These are phyloP conservation scores for Sideroxylon spinosum DNA, from an alignment of 179 eudicot genomes.

Conservation along the genomic window DNA sequence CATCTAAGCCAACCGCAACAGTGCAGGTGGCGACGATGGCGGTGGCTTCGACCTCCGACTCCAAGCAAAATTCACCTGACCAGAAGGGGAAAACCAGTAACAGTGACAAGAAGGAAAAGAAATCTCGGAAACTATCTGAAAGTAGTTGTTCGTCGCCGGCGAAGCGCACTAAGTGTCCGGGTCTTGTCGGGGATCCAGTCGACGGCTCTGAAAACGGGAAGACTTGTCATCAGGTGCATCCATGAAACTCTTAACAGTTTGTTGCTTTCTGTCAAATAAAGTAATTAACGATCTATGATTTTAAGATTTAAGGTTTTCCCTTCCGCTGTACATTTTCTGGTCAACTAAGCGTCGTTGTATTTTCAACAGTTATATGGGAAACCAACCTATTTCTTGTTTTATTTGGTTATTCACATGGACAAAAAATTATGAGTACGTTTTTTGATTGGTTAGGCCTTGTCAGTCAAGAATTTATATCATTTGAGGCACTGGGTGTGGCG, in stretches of 20 bases:
- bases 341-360: neutral
- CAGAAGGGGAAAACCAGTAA: conserved; percentile 11
- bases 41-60: conserved; percentile 19
- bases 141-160: conserved; percentile 7
- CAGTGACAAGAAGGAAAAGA: neutral
- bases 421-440: neutral
- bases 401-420: neutral
- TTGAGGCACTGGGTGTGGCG: neutral
- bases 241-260: neutral
- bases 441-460: neutral
- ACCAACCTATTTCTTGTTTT: neutral
- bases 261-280: neutral
- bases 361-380: neutral
- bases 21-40: conserved; percentile 26
- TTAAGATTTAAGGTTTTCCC: neutral
- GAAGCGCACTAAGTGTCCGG: conserved; percentile 36
- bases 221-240: conserved; percentile 76
- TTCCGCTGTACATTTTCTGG: neutral
- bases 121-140: neutral
- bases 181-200: conserved; percentile 39
- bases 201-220: conserved; percentile 49
- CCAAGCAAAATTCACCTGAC: neutral
- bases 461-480: neutral
- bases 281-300: neutral
- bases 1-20: neutral